Conservation (phyloP, 129 eudicot species). For the Smallanthus sonchifolius region DNA sequence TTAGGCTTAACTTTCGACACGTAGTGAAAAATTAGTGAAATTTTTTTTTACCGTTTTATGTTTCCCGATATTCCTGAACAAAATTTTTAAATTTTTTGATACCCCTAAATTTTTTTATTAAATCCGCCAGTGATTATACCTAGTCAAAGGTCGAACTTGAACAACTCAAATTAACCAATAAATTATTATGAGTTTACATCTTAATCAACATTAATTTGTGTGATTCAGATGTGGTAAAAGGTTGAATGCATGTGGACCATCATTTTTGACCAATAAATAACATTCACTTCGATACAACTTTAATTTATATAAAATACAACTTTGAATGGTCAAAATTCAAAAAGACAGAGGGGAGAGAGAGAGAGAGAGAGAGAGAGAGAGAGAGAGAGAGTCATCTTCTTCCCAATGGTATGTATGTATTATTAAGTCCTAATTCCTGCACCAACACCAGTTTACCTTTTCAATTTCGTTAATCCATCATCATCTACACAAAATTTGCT, state of each 20-base stretch:
- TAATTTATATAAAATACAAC: not conserved
- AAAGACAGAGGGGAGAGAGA: not conserved
- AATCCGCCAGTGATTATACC: too few relatives aligned
- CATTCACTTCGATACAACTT: slow-evolving; percentile 2
- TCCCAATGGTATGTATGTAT: slow-evolving; percentile 12
- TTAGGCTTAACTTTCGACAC: too few relatives aligned
- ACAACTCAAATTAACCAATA: slow-evolving; percentile 9
- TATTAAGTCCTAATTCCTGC: not conserved
- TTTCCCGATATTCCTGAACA: too few relatives aligned
- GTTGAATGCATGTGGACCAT: slow-evolving; percentile 33
- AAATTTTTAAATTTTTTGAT: too few relatives aligned
- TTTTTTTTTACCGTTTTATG: too few relatives aligned
- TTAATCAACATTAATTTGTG: slow-evolving; percentile 1
- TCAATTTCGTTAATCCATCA: not conserved
- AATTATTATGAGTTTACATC: slow-evolving; percentile 2
- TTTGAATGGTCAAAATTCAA: slow-evolving; percentile 43
- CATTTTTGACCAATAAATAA: slow-evolving; percentile 24
- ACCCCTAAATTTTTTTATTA: too few relatives aligned
- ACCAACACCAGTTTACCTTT: not conserved
- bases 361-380: slow-evolving; percentile 13
- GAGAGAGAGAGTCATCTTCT: slow-evolving; percentile 6
- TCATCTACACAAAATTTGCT: not conserved
- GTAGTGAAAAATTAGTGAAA: too few relatives aligned
- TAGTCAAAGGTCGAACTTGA: slow-evolving; percentile 10
- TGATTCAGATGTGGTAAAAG: slow-evolving; percentile 21